Conservation (phyloP, 805 yeast genomes). For the Cyberlindnera bimundalis region DNA sequence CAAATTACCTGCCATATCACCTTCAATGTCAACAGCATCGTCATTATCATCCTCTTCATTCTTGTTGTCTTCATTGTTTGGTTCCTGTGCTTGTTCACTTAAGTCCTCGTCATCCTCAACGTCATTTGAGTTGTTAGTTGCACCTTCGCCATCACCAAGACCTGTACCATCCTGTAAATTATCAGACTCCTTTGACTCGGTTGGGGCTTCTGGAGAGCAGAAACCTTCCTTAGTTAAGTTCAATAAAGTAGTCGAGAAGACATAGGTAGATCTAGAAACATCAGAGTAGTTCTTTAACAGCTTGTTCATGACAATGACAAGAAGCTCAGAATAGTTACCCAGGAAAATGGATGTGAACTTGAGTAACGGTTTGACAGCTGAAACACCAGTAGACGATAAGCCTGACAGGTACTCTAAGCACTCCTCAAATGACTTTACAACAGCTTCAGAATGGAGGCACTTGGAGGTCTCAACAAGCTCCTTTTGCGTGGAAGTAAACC, state of each 20-base stretch:
- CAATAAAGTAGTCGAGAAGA: constrained; percentile 52
- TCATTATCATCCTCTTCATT: constrained; percentile 68
- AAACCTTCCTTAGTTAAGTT: constrained; percentile 76
- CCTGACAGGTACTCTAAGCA: constrained; percentile 35
- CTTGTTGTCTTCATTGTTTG: constrained; percentile 68
- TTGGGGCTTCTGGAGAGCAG: constrained; percentile 84
- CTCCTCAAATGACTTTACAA: constrained; percentile 34
- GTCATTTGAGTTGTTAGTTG: constrained; percentile 73
- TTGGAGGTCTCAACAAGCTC: constrained; percentile 41
- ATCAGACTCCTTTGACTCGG: constrained; percentile 56
- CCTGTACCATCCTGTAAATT: constrained; percentile 86
- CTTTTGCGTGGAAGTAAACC: constrained; percentile 56
- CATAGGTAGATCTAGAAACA: constrained; percentile 58
- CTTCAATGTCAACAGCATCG: constrained; percentile 91
- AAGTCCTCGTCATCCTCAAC: constrained; percentile 91
- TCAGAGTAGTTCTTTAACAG: constrained; percentile 47
- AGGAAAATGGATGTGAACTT: constrained; percentile 62
- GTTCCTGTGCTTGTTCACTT: constrained; percentile 63
- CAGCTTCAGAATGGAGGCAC: constrained; percentile 36
- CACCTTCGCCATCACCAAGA: constrained; percentile 91
- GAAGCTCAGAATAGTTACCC: constrained; percentile 53
- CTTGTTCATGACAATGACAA: constrained; percentile 40
- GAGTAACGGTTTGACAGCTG: constrained; percentile 43
- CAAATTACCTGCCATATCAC: constrained; percentile 94
- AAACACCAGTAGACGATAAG: constrained; percentile 38